Base-by-base conservation (phyloP, 208 protist species). In the Plasmodiophora brassicae region DNA sequence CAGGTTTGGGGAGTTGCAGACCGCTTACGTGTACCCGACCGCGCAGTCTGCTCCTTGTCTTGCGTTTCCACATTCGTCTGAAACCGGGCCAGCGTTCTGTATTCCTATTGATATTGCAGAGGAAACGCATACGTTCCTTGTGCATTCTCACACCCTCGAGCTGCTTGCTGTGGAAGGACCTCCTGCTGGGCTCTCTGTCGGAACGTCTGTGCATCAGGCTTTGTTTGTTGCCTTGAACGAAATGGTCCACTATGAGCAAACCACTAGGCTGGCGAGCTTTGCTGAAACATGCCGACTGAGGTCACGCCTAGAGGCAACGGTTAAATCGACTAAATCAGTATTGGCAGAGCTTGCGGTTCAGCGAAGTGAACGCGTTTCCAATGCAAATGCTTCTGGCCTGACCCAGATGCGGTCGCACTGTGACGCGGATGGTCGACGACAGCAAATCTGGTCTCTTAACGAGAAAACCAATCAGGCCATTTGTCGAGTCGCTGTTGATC, bases 1-100 rank as follows among this genome's bases (percentile, higher is more conserved):
- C 10, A n/a, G 65, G 10, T 78, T 78, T 78, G 65, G 65, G n/a
- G 65, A 78, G 41, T 32, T 78, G 41, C 65, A 78, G n/a, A 78
- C 65, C 20, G 32, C 41, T 14, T 78, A 78, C 41, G n/a, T 78
- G 10, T 38, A 78, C n/a, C 32, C 32, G 5, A 78, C 32, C 41
- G 14, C 5, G 5, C 32, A 5, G 32, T 78, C 65, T 38, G 65
- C 65, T 14, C 5, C n/a, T 44, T 44, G 32, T 5, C 32, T 78
- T n/a, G 65, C 41, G 20, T 32, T 78, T 78, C 65, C 65, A 38
- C 65, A n/a, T 5, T 78, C 20, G 32, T 38, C 65, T 5, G 5
- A 8, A 32, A 78, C 5, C n/a, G 41, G n/a, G n/a, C n/a, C n/a
- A n/a, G n/a, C 41, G 32, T 36, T 78, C n/a, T 78, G 65, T 78